Evolutionary conservation across 352 stramenopile genomes (phyloP).

Genomic region (Pythium brassicae): DNA sequence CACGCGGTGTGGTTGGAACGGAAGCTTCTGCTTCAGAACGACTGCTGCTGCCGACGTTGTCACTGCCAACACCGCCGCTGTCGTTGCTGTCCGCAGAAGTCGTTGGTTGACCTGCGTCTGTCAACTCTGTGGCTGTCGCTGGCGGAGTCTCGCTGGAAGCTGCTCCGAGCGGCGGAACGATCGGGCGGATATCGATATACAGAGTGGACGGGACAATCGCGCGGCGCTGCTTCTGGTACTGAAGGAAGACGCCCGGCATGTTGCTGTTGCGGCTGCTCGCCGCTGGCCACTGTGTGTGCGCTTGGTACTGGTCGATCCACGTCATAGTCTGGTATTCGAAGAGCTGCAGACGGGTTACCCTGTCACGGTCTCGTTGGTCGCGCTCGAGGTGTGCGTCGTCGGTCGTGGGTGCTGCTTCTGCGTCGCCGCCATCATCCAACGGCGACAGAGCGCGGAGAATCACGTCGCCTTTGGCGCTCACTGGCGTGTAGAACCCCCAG

Average conservation of each 20-base stretch:
- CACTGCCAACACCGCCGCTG: not conserved
- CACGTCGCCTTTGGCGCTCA: constrained; percentile 42
- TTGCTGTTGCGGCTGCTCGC: constrained; percentile 19
- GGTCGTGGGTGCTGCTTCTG: not conserved
- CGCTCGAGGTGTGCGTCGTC: not conserved
- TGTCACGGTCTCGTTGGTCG: not conserved
- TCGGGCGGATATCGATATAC: constrained; percentile 6
- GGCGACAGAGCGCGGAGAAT: constrained; percentile 21
- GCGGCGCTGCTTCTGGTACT: constrained; percentile 52
- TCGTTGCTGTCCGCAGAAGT: not conserved
- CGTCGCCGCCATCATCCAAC: not conserved
- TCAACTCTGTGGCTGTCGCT: not conserved
- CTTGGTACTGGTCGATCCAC: constrained; percentile 64
- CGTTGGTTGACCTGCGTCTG: not conserved
- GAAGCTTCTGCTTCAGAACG: not conserved
- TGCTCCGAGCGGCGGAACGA: constrained; percentile 7
- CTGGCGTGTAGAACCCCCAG: constrained; percentile 61
- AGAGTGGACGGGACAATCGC: constrained; percentile 4
- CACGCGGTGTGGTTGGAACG: not conserved
- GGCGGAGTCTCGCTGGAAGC: not conserved
- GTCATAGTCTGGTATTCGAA: constrained; percentile 53
- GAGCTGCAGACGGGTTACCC: constrained; percentile 35
- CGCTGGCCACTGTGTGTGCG: constrained; percentile 40
- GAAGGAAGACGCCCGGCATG: constrained; percentile 49
- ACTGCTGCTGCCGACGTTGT: not conserved